Conservation (phyloP, 768 basidiomycete genomes). For the Suillus spraguei region DNA sequence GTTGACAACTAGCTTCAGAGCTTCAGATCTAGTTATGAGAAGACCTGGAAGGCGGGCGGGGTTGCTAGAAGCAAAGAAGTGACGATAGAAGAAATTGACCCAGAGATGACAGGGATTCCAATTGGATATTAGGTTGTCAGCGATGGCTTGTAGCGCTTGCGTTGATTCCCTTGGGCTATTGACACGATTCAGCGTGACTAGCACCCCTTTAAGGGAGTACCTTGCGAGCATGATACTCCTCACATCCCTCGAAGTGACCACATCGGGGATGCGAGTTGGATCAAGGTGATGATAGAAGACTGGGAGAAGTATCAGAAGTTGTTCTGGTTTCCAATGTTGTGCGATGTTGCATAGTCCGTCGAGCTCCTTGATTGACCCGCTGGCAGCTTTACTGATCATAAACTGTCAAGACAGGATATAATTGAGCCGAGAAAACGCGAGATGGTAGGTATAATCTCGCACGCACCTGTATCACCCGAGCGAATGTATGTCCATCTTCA, state of each 20-base stretch:
- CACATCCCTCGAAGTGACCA: constrained; percentile 7
- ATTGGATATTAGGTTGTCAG: constrained; percentile 2
- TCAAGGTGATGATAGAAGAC: constrained; percentile 12
- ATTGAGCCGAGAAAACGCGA: neutral
- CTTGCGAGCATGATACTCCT: constrained; percentile 5
- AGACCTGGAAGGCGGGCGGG: constrained; percentile 7
- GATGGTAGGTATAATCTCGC: neutral
- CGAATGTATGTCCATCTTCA: constrained; percentile 7
- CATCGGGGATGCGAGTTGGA: constrained; percentile 11
- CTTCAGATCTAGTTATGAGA: constrained; percentile 9
- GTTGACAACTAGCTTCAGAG: constrained; percentile 7
- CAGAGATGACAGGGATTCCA: constrained; percentile 8
- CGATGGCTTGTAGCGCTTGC: neutral
- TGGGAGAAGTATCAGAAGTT: constrained; percentile 8
- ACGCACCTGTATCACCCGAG: constrained; percentile 4
- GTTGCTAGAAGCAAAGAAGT: constrained; percentile 9
- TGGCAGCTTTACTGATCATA: constrained; percentile 8
- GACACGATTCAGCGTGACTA: constrained; percentile 6
- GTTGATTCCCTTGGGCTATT: neutral
- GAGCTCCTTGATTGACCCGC: constrained; percentile 7
- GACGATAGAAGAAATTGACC: constrained; percentile 8
- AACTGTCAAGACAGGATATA: constrained; percentile 6
- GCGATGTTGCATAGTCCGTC: constrained; percentile 9
- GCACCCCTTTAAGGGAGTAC: constrained; percentile 10
- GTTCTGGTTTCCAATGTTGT: constrained; percentile 9